These are phyloP conservation scores for Neurospora sp. DNA, from an alignment of 495 filamentous ascomycete species.

Conservation along the genomic window DNA sequence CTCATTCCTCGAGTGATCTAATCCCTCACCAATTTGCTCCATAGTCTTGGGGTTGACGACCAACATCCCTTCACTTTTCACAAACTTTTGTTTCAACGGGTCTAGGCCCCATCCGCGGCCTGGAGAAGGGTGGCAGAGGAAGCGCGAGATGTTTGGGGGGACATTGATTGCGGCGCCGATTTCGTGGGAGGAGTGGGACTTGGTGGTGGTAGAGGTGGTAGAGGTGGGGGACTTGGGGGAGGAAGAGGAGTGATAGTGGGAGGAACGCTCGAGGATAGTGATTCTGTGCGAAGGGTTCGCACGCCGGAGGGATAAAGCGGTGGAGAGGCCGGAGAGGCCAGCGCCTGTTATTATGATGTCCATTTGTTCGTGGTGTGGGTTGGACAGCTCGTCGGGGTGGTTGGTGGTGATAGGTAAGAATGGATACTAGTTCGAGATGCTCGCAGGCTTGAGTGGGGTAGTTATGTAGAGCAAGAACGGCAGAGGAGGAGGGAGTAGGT, in stretches of 20 bases:
- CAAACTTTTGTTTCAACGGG: slow-evolving; percentile 6
- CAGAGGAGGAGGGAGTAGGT: neutral
- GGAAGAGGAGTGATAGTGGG: slow-evolving; percentile 22
- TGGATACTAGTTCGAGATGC: no score
- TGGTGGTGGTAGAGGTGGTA: no score
- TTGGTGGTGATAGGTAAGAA: no score
- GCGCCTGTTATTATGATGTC: slow-evolving; percentile 45
- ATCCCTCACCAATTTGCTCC: slow-evolving; percentile 2
- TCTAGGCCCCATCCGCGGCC: slow-evolving; percentile 24
- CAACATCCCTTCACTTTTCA: slow-evolving; percentile 4
- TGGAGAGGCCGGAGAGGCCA: slow-evolving; percentile 46
- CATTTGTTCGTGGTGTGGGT: no score
- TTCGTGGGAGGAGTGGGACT: slow-evolving; percentile 20
- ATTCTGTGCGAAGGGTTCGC: slow-evolving; percentile 39
- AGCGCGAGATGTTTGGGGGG: slow-evolving; percentile 42
- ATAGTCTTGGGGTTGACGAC: slow-evolving; percentile 1
- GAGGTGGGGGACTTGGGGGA: no score
- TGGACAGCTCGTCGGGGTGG: no score
- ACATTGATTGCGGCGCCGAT: slow-evolving; percentile 47
- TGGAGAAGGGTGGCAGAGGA: slow-evolving; percentile 17
- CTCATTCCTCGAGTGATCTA: slow-evolving; percentile 4
- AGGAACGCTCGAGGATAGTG: slow-evolving; percentile 44
- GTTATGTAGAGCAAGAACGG: neutral
- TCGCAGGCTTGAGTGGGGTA: no score
- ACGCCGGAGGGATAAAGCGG: slow-evolving; percentile 44